Percentiles rank a stretch among this genome's conserved stretches.
phyloP scores from a whole-genome alignment of 2,329 filamentous ascomycete genomes.

The Nemania bipapillata region DNA sequence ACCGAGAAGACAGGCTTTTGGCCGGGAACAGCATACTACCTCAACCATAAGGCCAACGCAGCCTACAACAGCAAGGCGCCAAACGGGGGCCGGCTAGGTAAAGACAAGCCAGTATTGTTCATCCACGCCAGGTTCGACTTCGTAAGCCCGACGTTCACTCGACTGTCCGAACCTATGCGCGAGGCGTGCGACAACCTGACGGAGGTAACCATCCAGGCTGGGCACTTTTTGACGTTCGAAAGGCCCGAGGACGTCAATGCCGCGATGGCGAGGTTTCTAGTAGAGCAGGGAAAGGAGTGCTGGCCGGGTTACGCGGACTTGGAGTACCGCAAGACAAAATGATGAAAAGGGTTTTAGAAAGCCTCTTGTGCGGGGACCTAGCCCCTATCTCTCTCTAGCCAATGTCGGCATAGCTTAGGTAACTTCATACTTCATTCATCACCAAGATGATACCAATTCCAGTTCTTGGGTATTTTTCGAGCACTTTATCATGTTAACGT shows the following conservation, averaged over 20 bases:
- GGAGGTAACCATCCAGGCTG: constrained; percentile 50
- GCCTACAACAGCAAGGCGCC: not conserved
- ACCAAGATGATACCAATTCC: too few species aligned
- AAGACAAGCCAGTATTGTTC: not conserved
- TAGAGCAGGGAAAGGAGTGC: constrained; percentile 39
- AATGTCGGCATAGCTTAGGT: too few species aligned
- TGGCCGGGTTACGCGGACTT: constrained; percentile 41
- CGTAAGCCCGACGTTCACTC: not conserved
- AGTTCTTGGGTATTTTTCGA: too few species aligned
- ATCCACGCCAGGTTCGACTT: not conserved
- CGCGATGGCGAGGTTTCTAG: constrained; percentile 41
- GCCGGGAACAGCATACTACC: not conserved
- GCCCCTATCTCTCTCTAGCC: too few species aligned
- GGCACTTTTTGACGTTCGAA: constrained; percentile 54
- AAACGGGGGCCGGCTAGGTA: not conserved
- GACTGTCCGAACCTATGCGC: constrained; percentile 49
- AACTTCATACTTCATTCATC: too few species aligned
- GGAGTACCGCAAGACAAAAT: constrained; percentile 40
- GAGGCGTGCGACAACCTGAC: constrained; percentile 54
- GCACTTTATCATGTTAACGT: too few species aligned
- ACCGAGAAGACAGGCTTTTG: not conserved
- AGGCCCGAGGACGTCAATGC: constrained; percentile 43
- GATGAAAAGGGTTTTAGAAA: too few species aligned
- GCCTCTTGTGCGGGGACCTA: too few species aligned
- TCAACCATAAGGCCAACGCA: not conserved